Base-by-base conservation (phyloP, 768 basidiomycete species). In the Russula sp. region DNA sequence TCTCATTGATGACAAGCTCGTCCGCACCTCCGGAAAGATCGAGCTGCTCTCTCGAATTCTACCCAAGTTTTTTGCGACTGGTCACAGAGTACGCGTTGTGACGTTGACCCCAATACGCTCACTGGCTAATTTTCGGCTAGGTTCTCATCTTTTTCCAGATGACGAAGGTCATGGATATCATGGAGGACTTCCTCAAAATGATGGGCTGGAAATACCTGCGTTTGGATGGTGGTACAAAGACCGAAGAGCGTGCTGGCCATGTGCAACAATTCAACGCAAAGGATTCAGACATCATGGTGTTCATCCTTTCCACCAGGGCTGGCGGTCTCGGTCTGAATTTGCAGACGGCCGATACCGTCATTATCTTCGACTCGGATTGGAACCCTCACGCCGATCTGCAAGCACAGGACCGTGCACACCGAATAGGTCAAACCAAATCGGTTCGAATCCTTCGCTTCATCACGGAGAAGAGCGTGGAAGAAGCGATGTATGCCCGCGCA, bases 91-190 rank as follows among this genome's bases (percentile, higher is more conserved):
- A 71, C 52, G 83, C 68, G 20, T 31, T 40, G 0, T 31, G 48
- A 10, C 49, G 6, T 48, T 64, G 55, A n/a, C 59, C 60, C 49
- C 51, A 32, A 60, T 52, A 34, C 7, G 35, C 39, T 62, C 11
- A 18, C 39, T 20, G 44, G 39, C 27, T 56, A 8, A 57, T 27
- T 37, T 47, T 55, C 37, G 5, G 42, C 34, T 31, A 94, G 90
- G 92, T 96, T 51, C 85, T 99, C 61, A 98, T 99, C 69, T 98
- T 99, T 85, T 98, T 98, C 87, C 97, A 99, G 76, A 98, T 98
- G 97, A 98, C 95, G 16, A 91, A 94, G 71, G 93, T 98, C 69
- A 97, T 98, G 95, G 92, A 96, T 66, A 94, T 97, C 72, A 93
- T 96, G 85, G 92, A 93, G 70, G 95, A 98, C 70, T 98, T 94